These are phyloP conservation scores for Nissolia schottii DNA, from an alignment of 306 rosid genomes.

Conservation along the genomic window DNA sequence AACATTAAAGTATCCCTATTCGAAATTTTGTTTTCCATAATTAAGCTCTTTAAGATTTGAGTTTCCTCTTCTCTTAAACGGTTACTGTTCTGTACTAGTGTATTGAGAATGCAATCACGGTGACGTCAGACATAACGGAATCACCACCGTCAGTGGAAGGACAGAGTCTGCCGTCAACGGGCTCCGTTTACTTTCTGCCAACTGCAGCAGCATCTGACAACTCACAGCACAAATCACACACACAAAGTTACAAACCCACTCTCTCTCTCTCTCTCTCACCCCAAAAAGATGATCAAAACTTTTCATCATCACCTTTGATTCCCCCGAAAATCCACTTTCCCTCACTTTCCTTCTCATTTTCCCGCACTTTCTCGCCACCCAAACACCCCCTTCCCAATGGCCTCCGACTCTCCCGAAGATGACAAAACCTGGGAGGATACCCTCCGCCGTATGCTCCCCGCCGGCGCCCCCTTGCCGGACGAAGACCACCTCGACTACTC, in stretches of 20 bases:
- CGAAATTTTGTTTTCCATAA: too few relatives aligned
- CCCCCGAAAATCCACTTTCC: conserved; percentile 7
- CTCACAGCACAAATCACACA: conserved; percentile 18
- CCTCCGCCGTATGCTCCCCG: conserved; percentile 72
- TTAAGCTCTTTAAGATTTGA: too few relatives aligned
- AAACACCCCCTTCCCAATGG: conserved; percentile 42
- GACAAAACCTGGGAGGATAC: conserved; percentile 56
- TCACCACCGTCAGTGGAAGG: background rate
- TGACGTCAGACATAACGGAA: conserved; percentile 35
- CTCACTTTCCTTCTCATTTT: background rate
- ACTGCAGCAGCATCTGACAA: conserved; percentile 31
- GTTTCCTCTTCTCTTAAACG: too few relatives aligned
- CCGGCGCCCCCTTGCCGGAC: conserved; percentile 79
- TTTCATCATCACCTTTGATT: conserved; percentile 12
- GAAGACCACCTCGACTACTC: conserved; percentile 83
- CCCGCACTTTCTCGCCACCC: conserved; percentile 34
- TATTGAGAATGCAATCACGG: background rate
- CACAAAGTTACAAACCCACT: background rate
- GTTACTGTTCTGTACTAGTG: too few relatives aligned
- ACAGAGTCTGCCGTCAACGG: conserved; percentile 23
- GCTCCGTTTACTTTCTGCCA: conserved; percentile 42
- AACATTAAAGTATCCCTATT: too few relatives aligned
- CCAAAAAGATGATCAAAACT: conserved; percentile 15
- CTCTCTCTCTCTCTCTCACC: background rate
- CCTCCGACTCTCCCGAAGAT: conserved; percentile 45